These are phyloP conservation scores for Citrus maxima DNA, from an alignment of 345 rosid genomes.

Conservation along the genomic window DNA sequence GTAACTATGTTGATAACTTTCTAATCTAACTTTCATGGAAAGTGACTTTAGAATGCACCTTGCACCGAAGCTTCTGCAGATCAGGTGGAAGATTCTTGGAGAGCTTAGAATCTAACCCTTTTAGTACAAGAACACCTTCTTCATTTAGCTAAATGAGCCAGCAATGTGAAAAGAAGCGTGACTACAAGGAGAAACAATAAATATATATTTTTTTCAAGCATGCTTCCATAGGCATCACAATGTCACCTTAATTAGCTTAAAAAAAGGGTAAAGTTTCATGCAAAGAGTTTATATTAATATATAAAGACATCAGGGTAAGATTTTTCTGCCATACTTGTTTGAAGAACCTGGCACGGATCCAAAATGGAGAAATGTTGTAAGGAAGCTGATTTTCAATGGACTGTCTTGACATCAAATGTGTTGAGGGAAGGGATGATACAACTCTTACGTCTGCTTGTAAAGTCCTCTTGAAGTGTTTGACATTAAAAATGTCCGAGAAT, in stretches of 20 bases:
- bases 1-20: neutral
- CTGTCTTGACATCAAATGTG: constrained; percentile 59
- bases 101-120: constrained; percentile 66
- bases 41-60: constrained; percentile 29
- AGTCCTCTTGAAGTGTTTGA: constrained; percentile 63
- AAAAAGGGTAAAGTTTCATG: neutral
- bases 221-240: neutral
- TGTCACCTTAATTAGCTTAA: neutral
- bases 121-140: constrained; percentile 59
- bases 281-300: neutral
- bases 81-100: constrained; percentile 67
- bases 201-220: neutral
- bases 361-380: constrained; percentile 52
- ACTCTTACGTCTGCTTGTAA: constrained; percentile 55
- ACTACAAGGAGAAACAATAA: neutral
- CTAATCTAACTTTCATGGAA: neutral
- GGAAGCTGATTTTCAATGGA: constrained; percentile 56
- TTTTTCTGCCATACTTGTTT: constrained; percentile 32
- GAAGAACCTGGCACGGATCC: constrained; percentile 67
- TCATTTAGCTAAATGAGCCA: constrained; percentile 47
- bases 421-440: constrained; percentile 69
- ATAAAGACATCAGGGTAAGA: neutral
- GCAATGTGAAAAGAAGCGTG: neutral
- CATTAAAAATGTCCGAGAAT: constrained; percentile 59
- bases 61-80: constrained; percentile 78